Evolutionary conservation across 2,329 filamentous ascomycete species (phyloP).

Genomic region (Seiridium cupressi): DNA sequence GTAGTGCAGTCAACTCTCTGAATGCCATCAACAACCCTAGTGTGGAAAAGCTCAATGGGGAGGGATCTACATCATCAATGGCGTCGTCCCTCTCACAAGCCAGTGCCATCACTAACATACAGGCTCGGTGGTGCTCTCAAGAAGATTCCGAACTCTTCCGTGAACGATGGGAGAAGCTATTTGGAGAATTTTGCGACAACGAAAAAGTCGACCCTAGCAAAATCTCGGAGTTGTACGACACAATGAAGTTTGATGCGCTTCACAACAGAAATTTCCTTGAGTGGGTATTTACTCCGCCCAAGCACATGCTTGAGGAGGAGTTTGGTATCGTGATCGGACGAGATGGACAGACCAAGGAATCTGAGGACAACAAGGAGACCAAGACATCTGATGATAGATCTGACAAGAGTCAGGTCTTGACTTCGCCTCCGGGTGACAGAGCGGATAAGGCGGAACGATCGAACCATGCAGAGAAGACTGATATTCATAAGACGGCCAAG

Average conservation of each 20-base stretch:
- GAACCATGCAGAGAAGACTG: slow-evolving; percentile 26
- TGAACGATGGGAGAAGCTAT: slow-evolving; percentile 97
- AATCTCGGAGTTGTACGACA: slow-evolving; percentile 97
- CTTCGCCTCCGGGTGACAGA: slow-evolving; percentile 23
- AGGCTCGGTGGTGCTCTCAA: slow-evolving; percentile 92
- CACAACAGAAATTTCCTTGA: slow-evolving; percentile 96
- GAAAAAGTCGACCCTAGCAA: slow-evolving; percentile 99
- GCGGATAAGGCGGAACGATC: slow-evolving; percentile 23
- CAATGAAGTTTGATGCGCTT: slow-evolving; percentile 98
- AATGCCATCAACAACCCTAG: slow-evolving; percentile 53
- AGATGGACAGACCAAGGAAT: slow-evolving; percentile 38
- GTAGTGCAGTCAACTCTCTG: slow-evolving; percentile 62
- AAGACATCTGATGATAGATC: slow-evolving; percentile 35
- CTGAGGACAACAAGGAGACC: slow-evolving; percentile 36
- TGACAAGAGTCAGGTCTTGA: slow-evolving; percentile 34
- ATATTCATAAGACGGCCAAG: slow-evolving; percentile 36
- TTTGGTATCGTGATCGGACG: slow-evolving; percentile 42
- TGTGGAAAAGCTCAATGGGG: slow-evolving; percentile 41
- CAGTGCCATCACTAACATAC: slow-evolving; percentile 68
- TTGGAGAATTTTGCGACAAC: slow-evolving; percentile 91
- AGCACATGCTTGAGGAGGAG: slow-evolving; percentile 73
- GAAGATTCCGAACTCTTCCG: slow-evolving; percentile 94
- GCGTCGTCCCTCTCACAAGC: slow-evolving; percentile 56
- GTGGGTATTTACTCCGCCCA: slow-evolving; percentile 92
- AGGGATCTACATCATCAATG: slow-evolving; percentile 39